Evolutionary conservation across 305 asterid species (phyloP).

Genomic region (Fraxinus angustifolia): DNA sequence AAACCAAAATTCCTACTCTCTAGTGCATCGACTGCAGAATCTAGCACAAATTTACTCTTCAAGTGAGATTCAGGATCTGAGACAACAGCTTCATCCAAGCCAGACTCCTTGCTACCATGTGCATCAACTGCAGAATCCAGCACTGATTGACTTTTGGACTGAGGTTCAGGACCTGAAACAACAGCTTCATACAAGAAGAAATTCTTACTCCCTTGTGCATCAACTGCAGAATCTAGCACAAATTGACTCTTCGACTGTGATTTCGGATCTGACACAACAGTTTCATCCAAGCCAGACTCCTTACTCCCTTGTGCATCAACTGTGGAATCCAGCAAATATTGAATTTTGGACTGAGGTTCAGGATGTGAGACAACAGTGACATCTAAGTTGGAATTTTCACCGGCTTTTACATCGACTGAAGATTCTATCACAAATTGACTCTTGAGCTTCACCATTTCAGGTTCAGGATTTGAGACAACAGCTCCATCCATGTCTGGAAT

Average conservation of each 20-base stretch:
- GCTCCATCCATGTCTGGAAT: background rate
- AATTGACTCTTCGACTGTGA: background rate
- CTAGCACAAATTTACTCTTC: background rate
- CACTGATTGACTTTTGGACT: slow-evolving; percentile 10
- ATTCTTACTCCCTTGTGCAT: slow-evolving; percentile 5
- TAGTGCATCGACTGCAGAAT: background rate
- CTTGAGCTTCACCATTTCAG: background rate
- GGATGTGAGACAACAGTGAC: background rate
- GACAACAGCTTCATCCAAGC: background rate
- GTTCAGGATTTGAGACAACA: background rate
- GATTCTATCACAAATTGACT: background rate
- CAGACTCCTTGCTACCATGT: background rate
- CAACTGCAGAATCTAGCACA: slow-evolving; percentile 19
- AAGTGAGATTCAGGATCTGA: background rate
- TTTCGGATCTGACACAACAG: background rate
- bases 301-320: background rate
- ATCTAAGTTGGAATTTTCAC: slow-evolving; percentile 5
- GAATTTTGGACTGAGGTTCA: background rate
- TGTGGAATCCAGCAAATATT: slow-evolving; percentile 1
- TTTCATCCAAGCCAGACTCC: background rate
- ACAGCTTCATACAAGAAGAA: slow-evolving; percentile 5
- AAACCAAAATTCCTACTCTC: background rate
- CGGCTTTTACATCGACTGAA: background rate
- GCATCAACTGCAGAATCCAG: slow-evolving; percentile 13
- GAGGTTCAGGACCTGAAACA: slow-evolving; percentile 10